Percentiles rank a stretch among this genome's conserved stretches.
phyloP scores from a whole-genome alignment of 1,284 basidiomycete genomes.

The Bondarzewia mesenterica region DNA sequence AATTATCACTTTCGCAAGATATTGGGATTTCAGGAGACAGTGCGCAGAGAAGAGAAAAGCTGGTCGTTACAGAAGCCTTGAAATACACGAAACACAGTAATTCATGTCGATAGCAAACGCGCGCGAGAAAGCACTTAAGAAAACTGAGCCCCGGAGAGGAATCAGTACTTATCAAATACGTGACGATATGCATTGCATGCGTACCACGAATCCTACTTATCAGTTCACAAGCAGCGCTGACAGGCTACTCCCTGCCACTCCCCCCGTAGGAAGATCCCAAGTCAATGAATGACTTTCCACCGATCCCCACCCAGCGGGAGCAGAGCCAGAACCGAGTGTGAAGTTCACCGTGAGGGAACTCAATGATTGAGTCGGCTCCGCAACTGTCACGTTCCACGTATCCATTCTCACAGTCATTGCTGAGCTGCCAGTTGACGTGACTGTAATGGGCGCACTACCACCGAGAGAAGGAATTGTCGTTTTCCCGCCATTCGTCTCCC shows the following conservation, averaged over 20 bases:
- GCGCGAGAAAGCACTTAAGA: too few relatives aligned
- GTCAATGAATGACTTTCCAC: constrained; percentile 17
- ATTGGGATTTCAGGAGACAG: too few relatives aligned
- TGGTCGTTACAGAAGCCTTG: too few relatives aligned
- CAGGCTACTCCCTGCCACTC: constrained; percentile 30
- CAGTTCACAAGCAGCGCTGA: constrained; percentile 11
- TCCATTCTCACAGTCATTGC: constrained; percentile 32
- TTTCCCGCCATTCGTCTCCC: constrained; percentile 22
- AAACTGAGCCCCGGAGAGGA: too few relatives aligned
- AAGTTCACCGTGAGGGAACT: constrained; percentile 18
- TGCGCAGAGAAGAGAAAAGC: too few relatives aligned
- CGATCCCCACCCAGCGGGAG: constrained; percentile 22
- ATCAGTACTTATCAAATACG: too few relatives aligned
- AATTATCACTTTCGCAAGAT: too few relatives aligned
- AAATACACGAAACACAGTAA: too few relatives aligned
- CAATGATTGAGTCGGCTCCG: constrained; percentile 38
- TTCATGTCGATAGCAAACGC: too few relatives aligned
- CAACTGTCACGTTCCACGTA: constrained; percentile 33
- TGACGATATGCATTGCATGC: neutral
- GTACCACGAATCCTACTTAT: too few relatives aligned
- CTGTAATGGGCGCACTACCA: constrained; percentile 22
- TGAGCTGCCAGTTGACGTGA: constrained; percentile 28
- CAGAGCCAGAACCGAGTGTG: constrained; percentile 20
- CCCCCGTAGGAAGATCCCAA: constrained; percentile 16
- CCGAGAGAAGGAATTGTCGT: constrained; percentile 4